Base-by-base conservation (phyloP, 2,329 filamentous ascomycete genomes). In the Lasiodiplodia gonubiensis region DNA sequence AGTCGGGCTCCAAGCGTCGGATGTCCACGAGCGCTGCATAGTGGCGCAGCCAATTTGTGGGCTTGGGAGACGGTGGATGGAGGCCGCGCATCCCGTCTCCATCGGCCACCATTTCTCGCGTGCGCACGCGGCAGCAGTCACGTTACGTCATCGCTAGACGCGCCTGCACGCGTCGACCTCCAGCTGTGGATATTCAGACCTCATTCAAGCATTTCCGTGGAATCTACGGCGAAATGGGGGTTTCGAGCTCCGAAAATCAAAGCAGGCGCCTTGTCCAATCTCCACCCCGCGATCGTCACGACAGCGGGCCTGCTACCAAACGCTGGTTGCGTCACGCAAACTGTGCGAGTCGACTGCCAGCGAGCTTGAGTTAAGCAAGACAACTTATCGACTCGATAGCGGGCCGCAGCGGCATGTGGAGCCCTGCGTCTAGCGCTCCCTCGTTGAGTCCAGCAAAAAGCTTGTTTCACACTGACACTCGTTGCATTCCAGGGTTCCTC, bases 1-100 rank as follows among this genome's bases (percentile, higher is more conserved):
- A 35, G 59, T 63, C 33, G 42, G 42, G 4, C 16, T 18, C 25
- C 27, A 51, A 14, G 18, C 27, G 59, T 63, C 46, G 59, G 59
- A 5, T 25, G 46, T 18, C 59, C 59, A 63, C 42, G 27, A 27
- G n/a, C 59, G 59, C 42, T 63, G 42, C 59, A 63, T 61, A 14
- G 12, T 37, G 55, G 55, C 37, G 18, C 33, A 16, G 39, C 42
- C 37, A 46, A 63, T 63, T 63, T 51, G 59, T 63, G 59, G 46
- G 59, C 59, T 63, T 25, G 46, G 12, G 46, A 46, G 23, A n/a
- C 42, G 59, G 18, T 63, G 30, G 59, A 51, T 63, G 46, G 42
- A 63, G 59, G 27, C 42, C 30, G 42, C 30, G 59, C 33, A n/a
- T 46, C n/a, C 42, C 42, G n/a, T 46, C 42, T n/a, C 42, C 42